These are phyloP conservation scores for Albatrellus ellisii DNA, from an alignment of 768 basidiomycete genomes.

Conservation along the genomic window DNA sequence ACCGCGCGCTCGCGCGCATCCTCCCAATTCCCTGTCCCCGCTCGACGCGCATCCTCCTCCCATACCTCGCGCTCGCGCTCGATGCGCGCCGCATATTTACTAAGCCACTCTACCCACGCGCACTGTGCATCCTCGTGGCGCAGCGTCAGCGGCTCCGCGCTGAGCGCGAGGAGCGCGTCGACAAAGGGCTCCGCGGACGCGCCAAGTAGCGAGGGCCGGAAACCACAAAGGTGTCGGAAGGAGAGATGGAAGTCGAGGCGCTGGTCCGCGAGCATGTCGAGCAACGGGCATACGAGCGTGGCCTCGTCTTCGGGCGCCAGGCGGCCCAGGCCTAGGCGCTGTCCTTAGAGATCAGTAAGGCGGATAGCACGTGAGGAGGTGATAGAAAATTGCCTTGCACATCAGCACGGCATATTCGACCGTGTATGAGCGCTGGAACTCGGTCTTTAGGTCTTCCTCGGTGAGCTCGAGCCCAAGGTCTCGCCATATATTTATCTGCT, in stretches of 20 bases:
- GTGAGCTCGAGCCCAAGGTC: conserved; percentile 37
- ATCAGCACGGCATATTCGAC: conserved; percentile 56
- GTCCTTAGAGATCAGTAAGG: not conserved
- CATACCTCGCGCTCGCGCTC: conserved; percentile 37
- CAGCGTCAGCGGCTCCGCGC: conserved; percentile 32
- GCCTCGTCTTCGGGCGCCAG: conserved; percentile 44
- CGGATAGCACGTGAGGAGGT: too few species aligned
- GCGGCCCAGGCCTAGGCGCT: conserved; percentile 72
- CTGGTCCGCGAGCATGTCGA: conserved; percentile 62
- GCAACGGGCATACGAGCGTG: conserved; percentile 46
- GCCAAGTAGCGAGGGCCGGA: conserved; percentile 31
- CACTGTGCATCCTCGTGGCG: conserved; percentile 31
- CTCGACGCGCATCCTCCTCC: conserved; percentile 34
- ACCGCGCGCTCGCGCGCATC: conserved; percentile 22
- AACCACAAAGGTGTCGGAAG: conserved; percentile 59
- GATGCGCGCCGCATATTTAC: conserved; percentile 45
- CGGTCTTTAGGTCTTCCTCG: conserved; percentile 46
- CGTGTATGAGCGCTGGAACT: conserved; percentile 45
- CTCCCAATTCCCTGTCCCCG: not conserved
- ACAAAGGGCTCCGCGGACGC: conserved; percentile 30
- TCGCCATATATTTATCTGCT: conserved; percentile 50
- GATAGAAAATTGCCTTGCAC: conserved; percentile 38
- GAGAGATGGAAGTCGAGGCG: conserved; percentile 82
- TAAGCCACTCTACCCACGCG: conserved; percentile 54
- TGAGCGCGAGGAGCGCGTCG: conserved; percentile 29